Evolutionary conservation across 164 flowering plant genomes (phyloP), one percentile per base, ranked within the genome.

Genomic region (Aristolochia fimbriata): DNA sequence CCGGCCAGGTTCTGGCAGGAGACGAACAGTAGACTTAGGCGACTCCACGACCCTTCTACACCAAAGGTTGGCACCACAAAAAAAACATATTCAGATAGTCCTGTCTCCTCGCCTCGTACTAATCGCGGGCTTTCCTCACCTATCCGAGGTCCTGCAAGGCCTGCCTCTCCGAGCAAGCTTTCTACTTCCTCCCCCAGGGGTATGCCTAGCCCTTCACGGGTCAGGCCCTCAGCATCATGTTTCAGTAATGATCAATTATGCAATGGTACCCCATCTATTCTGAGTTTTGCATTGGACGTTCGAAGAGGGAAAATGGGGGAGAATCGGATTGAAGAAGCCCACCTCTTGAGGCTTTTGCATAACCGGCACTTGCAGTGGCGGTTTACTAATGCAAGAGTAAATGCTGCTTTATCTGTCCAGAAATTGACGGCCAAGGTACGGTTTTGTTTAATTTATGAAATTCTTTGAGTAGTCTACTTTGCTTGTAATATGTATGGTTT

Each of bases 1-100:
- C 86, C 98, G 5, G 85, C 97, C 0, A 81, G 80, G 73, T 87
- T 93, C 68, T 88, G 90, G 92, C 96, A 90, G 68, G 97, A 90
- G 61, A 88, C 96, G 0, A 85, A 86, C 70, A 83, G 85, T 65
- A 71, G 92, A 43, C 60, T 88, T 73, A 70, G 93, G 62, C 78
- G 89, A 8, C 65, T 88, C 69, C 88, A 85, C 46, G 97, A 90
- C 65, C 87, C 83, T 3, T 68, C 61, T 16, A 70, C 87, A 8
- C 86, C 83, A 74, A 62, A 72, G 7, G 23, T 61, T 63, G 56
- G 30, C 15, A 27, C 30, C 15, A 66, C 82, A 7, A 90, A 78
- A 62, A 82, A 69, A 68, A 79, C 70, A n/a, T 43, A 66, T 7
- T 53, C 65, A 73, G 96, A 93, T 60, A 68, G 76, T 50, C 71